Evolutionary conservation across 2,329 filamentous ascomycete genomes (phyloP), one percentile per base, ranked within the genome.

Genomic region (Fusarium sp.): DNA sequence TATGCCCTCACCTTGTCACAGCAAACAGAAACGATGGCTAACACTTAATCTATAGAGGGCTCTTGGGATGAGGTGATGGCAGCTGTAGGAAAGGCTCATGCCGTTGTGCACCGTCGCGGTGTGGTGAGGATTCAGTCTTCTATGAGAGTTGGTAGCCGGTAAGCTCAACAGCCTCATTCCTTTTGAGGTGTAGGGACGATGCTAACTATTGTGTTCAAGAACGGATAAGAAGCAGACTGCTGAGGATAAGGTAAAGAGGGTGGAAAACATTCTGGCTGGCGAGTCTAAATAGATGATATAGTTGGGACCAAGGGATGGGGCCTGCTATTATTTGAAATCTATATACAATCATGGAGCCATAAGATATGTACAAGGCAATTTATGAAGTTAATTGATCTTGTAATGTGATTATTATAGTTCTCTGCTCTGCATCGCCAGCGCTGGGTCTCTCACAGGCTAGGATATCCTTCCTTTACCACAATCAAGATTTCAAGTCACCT

Each of bases 31-130:
- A 7, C 20, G 22, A 22, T 49, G 20, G 11, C 53, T 64, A 22
- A 62, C 29, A 24, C n/a, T 68, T 9, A 8, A 8, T 20, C 15
- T 6, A 10, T 73, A 97, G 95, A 98, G 83, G 96, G 95, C 4
- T 87, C 90, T 43, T 98, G 96, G 95, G 92, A 97, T 71, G 89
- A 92, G 32, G 94, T 97, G 63, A 94, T 97, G 87, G 85, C 84
- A 59, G 86, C 95, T 29, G 92, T 97, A 72, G 94, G 94, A n/a
- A 92, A 95, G 82, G 93, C 92, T 6, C 94, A 97, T 82, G 87
- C 87, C 0, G 83, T 93, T 49, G 88, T 97, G 24, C 94, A 97
- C 77, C 82, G 89, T 65, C 87, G 89, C 65, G 94, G 94, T n/a
- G 88, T 94, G 34, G 85, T 92, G 65, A 86, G 96, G 58, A 92